A percentile compares a stretch with the other conserved stretches of the same genome.
phyloP scores from a whole-genome alignment of 805 yeast species.

The Candida endomychidarum region DNA sequence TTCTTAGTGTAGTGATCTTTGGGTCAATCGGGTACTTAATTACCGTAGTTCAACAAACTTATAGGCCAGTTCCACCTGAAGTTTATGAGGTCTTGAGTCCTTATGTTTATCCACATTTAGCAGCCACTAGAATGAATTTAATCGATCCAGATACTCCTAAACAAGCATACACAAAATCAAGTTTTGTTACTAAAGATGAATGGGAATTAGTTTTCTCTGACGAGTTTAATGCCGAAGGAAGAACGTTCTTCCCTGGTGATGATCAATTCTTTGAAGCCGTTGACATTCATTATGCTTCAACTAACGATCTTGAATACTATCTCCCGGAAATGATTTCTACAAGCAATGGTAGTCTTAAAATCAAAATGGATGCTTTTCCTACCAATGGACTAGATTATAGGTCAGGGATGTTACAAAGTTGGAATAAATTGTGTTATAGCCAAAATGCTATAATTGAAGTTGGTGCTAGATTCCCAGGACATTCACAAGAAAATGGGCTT shows the following conservation, averaged over 20 bases:
- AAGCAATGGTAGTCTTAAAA: slow-evolving; percentile 29
- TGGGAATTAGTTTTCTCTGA: slow-evolving; percentile 40
- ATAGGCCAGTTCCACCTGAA: slow-evolving; percentile 14
- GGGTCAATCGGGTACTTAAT: slow-evolving; percentile 18
- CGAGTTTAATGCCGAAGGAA: slow-evolving; percentile 39
- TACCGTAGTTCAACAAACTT: slow-evolving; percentile 8
- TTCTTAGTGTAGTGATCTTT: slow-evolving; percentile 13
- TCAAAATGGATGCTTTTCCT: slow-evolving; percentile 34
- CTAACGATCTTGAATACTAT: slow-evolving; percentile 40
- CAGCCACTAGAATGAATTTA: slow-evolving; percentile 59
- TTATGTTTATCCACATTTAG: slow-evolving; percentile 56
- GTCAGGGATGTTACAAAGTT: slow-evolving; percentile 38
- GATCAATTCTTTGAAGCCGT: slow-evolving; percentile 39
- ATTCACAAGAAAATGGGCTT: slow-evolving; percentile 30
- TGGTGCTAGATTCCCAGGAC: slow-evolving; percentile 31
- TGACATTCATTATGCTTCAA: slow-evolving; percentile 37
- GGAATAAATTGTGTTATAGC: slow-evolving; percentile 37
- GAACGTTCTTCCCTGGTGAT: slow-evolving; percentile 39
- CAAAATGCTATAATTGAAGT: slow-evolving; percentile 30
- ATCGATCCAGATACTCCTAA: slow-evolving; percentile 74
- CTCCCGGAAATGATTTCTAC: slow-evolving; percentile 38
- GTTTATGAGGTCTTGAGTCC: slow-evolving; percentile 43
- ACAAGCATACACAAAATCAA: slow-evolving; percentile 47
- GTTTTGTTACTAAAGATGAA: slow-evolving; percentile 26
- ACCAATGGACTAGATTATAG: slow-evolving; percentile 29